phyloP scores from a whole-genome alignment of 306 rosid species.

The Gastrolobium bilobum region DNA sequence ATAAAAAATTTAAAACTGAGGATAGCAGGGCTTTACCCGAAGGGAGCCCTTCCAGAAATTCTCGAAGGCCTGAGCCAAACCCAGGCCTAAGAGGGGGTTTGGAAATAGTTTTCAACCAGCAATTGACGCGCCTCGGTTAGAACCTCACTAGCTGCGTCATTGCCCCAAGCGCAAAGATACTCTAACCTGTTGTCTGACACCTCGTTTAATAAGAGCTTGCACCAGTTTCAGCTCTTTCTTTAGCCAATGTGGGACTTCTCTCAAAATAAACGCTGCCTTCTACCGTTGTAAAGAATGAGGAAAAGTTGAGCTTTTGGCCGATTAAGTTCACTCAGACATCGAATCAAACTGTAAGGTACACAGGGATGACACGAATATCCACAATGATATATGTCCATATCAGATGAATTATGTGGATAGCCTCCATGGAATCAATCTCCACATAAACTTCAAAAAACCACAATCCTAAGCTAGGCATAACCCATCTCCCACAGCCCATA shows the following conservation, averaged over 20 bases:
- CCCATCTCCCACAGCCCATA: background rate
- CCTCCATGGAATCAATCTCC: background rate
- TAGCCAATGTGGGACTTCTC: background rate
- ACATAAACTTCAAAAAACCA: background rate
- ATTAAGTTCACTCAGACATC: too few species aligned
- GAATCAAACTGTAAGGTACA: too few species aligned
- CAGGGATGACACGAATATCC: too few species aligned
- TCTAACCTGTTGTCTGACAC: accelerated
- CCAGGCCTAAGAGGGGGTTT: conserved; percentile 23
- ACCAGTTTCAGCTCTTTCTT: background rate
- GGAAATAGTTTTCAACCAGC: conserved; percentile 34
- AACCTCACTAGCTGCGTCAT: conserved; percentile 35
- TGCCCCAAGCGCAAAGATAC: conserved; percentile 34
- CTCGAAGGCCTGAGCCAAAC: conserved; percentile 1
- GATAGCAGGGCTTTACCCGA: background rate
- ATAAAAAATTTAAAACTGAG: too few species aligned
- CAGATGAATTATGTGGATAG: background rate
- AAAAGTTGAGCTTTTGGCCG: too few species aligned
- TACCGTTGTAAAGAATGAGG: too few species aligned
- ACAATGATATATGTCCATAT: too few species aligned
- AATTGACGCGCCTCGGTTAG: conserved; percentile 28
- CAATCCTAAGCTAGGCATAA: background rate
- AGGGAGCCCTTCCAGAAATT: conserved; percentile 31
- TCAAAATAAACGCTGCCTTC: too few species aligned
- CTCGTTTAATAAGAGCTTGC: background rate